Evolutionary conservation across 768 basidiomycete genomes (phyloP), one percentile per base, ranked within the genome.

Genomic region (Suillus plorans): DNA sequence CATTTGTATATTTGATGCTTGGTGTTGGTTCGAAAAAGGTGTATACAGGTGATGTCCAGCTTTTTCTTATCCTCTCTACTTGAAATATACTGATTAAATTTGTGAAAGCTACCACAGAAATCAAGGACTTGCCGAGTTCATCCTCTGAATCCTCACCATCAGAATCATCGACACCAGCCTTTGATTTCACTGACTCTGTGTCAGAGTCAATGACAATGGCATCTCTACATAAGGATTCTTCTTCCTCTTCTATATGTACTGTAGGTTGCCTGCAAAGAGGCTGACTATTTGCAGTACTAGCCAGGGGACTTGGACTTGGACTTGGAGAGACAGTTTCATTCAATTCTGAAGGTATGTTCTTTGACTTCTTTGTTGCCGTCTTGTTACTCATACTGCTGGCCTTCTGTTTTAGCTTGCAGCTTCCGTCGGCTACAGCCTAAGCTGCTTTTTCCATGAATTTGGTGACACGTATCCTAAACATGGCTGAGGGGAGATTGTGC

Each of bases 1-100:
- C 56, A 37, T 41, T 4, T 0, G 44, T 47, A 7, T 47, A n/a
- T 10, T 47, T 3, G 8, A 47, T 45, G 2, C 7, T 42, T 44
- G 56, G 63, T 2, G 12, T 36, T 8, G 41, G 56, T 2, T 22
- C 39, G 18, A 59, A 63, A 25, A 63, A 63, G 1, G 42, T 31
- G 22, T 63, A 63, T 18, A 63, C 42, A 5, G 44, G 63, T 63
- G 63, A 57, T 14, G 22, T 59, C 63, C 63, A 63, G 1, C 49
- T 31, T 34, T 59, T 25, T 8, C 10, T 44, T 25, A 63, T 12
- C 16, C 25, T n/a, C 52, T 39, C 41, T 41, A 14, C 4, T n/a
- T n/a, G n/a, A n/a, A n/a, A n/a, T 16, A 0, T 14, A 44, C 44
- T 44, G 18, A 44, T 44, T 44, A 44, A 44, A 7, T 8, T 44